Conservation (phyloP, 148 eudicot genomes). For the Rhododendron kiyosumense region DNA sequence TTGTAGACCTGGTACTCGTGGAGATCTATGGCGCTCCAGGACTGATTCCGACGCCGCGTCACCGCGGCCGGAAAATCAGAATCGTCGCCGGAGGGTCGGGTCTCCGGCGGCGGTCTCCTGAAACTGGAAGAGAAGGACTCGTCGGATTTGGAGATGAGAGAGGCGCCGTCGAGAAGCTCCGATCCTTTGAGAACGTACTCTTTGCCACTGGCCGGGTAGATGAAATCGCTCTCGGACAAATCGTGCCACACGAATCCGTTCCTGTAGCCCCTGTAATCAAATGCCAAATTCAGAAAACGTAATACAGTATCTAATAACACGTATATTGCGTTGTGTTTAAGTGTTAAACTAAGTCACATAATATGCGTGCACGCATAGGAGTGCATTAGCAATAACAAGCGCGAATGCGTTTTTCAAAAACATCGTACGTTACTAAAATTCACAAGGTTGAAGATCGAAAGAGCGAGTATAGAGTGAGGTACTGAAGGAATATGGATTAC, state of each 20-base stretch:
- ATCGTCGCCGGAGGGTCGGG: constrained; percentile 3
- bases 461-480: no score
- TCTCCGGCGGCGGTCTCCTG: constrained; percentile 21
- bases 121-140: constrained; percentile 37
- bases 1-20: constrained; percentile 78
- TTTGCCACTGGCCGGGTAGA: constrained; percentile 73
- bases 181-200: constrained; percentile 95
- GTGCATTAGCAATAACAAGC: not conserved
- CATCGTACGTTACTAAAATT: no score
- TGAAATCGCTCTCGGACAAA: constrained; percentile 65
- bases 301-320: not conserved
- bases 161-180: constrained; percentile 37
- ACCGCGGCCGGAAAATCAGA: constrained; percentile 12
- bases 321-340: no score
- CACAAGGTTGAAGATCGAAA: no score
- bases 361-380: no score
- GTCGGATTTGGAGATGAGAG: constrained; percentile 24
- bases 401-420: no score
- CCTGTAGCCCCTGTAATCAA: constrained; percentile 64
- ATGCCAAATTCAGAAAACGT: not conserved
- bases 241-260: constrained; percentile 95
- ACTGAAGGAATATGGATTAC: no score
- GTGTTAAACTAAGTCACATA: not conserved
- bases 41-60: constrained; percentile 62
- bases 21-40: constrained; percentile 64